Percentiles rank a stretch among this genome's conserved stretches.
These are phyloP conservation scores for Tolypocladium tropicale DNA, from an alignment of 2,329 filamentous ascomycete genomes.

Conservation along the genomic window DNA sequence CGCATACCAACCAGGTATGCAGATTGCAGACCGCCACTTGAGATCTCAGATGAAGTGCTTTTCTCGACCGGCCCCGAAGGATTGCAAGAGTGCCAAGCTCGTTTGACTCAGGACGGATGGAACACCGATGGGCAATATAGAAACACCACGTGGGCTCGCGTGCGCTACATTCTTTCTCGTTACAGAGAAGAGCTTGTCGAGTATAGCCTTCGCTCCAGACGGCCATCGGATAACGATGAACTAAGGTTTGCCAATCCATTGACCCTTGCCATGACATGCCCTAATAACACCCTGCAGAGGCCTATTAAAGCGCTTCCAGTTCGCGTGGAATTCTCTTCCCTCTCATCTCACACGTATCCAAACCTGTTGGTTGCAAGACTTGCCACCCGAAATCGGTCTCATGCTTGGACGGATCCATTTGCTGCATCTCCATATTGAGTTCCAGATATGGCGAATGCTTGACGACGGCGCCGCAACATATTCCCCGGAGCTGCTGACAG, in stretches of 20 bases:
- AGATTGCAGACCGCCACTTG: not conserved
- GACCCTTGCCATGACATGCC: not conserved
- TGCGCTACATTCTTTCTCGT: not conserved
- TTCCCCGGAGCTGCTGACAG: not conserved
- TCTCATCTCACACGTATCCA: not conserved
- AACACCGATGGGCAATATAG: not conserved
- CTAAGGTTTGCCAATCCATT: not conserved
- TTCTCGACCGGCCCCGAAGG: not conserved
- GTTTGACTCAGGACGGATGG: not conserved
- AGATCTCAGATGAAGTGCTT: not conserved
- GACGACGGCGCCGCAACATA: not conserved
- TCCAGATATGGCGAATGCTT: not conserved
- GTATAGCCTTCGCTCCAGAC: not conserved
- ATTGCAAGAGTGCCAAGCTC: not conserved
- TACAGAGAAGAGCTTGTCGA: not conserved
- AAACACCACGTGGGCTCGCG: not conserved
- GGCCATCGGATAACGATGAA: not conserved
- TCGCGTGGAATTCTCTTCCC: not conserved
- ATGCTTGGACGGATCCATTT: not conserved
- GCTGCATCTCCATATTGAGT: not conserved
- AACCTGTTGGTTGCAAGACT: not conserved
- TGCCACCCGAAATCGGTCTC: not conserved
- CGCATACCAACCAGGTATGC: not conserved
- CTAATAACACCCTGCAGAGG: not conserved
- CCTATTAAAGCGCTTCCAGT: not conserved